Evolutionary conservation across 208 protist genomes (phyloP), one percentile per base, ranked within the genome.

Genomic region (Leishmania lainsoni): DNA sequence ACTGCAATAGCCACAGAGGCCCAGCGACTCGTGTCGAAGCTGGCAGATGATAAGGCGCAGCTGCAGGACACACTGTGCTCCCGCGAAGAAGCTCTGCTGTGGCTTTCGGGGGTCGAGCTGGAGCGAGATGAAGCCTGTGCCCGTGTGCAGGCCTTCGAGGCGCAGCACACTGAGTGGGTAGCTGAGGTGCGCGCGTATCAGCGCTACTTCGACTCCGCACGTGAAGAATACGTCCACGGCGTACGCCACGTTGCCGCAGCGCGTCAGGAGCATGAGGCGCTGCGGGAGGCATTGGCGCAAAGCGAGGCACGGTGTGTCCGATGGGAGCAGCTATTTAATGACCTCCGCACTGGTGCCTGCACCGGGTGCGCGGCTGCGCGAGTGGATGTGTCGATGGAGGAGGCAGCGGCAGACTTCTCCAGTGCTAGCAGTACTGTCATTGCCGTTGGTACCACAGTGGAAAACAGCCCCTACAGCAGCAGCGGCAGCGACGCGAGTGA

Each of bases 271-370:
- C 74, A 87, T 58, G 63, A 69, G 17, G 75, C 82, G 49, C 54
- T 89, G 68, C 29, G 45, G 71, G 70, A 75, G 58, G 83, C 84
- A 29, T 78, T 91, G 48, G 79, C 82, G 20, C 73, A 76, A 51
- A 79, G 75, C 59, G 75, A 86, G 71, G 76, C 79, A 3, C 56
- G 52, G 29, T 87, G 78, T 65, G 22, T 10, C 63, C 42, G 35
- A 75, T 92, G 90, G 88, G 86, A 86, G 68, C 8, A 16, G 14
- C 75, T 81, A 6, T 87, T 83, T 45, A 3, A 26, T 2, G 20
- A 48, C 14, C 26, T 71, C 10, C 17, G 32, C 49, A 22, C 26
- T 22, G 48, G 20, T 51, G 61, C 61, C 16, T 35, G 26, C 42
- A 14, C 61, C 45, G 69, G 45, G 39, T 54, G 39, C 45, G 69